Conservation (phyloP, 179 eudicot genomes). For the Vitellaria paradoxa region DNA sequence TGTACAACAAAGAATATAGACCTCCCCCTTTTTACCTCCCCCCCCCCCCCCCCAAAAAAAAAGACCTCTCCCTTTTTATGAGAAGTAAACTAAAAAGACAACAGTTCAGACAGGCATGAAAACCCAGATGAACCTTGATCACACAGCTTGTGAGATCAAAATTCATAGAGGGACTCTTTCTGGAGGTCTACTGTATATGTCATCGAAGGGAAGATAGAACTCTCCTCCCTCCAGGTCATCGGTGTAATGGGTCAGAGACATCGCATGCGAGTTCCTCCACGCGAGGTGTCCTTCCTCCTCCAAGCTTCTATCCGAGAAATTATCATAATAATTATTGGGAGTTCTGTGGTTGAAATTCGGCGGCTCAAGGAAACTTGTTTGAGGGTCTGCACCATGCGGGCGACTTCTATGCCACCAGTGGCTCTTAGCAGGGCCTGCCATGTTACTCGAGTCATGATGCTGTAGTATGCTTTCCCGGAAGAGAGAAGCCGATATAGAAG, state of each 20-base stretch:
- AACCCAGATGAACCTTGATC: slow-evolving; percentile 8
- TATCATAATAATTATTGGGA: slow-evolving; percentile 23
- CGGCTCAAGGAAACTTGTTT: slow-evolving; percentile 67
- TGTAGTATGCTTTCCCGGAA: slow-evolving; percentile 43
- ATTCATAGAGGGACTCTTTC: slow-evolving; percentile 23
- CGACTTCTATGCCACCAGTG: slow-evolving; percentile 78
- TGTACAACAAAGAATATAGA: slow-evolving; percentile 48
- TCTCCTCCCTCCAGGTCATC: slow-evolving; percentile 47
- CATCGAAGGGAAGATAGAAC: slow-evolving; percentile 68
- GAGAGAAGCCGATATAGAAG: slow-evolving; percentile 65
- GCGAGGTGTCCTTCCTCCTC: slow-evolving; percentile 47
- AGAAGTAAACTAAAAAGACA: neutral
- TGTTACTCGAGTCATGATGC: slow-evolving; percentile 34
- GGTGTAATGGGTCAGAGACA: slow-evolving; percentile 40
- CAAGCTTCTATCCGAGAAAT: slow-evolving; percentile 39
- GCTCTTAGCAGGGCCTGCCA: slow-evolving; percentile 31
- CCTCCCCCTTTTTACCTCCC: slow-evolving; percentile 10
- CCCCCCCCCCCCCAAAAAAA: too few relatives aligned
- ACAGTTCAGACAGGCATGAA: too few relatives aligned
- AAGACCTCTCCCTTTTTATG: slow-evolving; percentile 7
- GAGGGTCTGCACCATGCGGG: slow-evolving; percentile 24
- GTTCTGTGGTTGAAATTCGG: slow-evolving; percentile 39
- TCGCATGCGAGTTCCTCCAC: slow-evolving; percentile 44
- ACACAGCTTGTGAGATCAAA: slow-evolving; percentile 28
- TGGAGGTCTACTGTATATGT: slow-evolving; percentile 47